These are phyloP conservation scores for Gentiana straminea DNA, from an alignment of 257 asterid species.

Conservation along the genomic window DNA sequence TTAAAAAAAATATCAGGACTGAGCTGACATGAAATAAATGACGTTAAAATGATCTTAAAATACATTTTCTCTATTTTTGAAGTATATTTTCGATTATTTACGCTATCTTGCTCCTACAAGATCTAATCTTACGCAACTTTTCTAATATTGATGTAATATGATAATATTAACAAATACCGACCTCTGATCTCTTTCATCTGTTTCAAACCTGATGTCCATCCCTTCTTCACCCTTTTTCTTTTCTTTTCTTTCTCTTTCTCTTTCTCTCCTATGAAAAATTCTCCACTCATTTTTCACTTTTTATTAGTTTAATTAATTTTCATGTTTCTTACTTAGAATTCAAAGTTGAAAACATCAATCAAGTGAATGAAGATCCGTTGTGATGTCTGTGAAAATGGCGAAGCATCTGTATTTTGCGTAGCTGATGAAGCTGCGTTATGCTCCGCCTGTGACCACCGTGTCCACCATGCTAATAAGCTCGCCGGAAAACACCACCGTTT, in stretches of 20 bases:
- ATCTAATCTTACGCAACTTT: no score
- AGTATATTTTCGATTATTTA: no score
- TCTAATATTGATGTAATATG: no score
- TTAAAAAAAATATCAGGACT: no score
- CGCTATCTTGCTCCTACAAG: no score
- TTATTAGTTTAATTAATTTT: background rate
- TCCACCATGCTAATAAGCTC: slow-evolving; percentile 93
- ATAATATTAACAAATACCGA: no score
- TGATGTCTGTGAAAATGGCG: slow-evolving; percentile 66
- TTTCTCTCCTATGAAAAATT: background rate
- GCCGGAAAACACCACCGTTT: slow-evolving; percentile 82
- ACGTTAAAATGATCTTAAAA: no score
- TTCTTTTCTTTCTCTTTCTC: background rate
- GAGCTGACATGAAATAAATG: no score
- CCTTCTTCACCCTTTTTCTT: no score
- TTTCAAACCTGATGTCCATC: background rate
- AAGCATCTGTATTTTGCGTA: slow-evolving; percentile 52
- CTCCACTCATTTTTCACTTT: background rate
- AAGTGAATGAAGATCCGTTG: slow-evolving; percentile 77
- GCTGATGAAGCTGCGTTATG: slow-evolving; percentile 95
- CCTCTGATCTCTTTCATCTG: no score
- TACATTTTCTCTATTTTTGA: no score
- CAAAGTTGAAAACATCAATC: background rate
- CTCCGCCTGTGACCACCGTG: slow-evolving; percentile 82
- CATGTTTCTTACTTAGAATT: background rate